Evolutionary conservation across 139 green algal genomes (phyloP).

Genomic region (Klebsormidium nitens): DNA sequence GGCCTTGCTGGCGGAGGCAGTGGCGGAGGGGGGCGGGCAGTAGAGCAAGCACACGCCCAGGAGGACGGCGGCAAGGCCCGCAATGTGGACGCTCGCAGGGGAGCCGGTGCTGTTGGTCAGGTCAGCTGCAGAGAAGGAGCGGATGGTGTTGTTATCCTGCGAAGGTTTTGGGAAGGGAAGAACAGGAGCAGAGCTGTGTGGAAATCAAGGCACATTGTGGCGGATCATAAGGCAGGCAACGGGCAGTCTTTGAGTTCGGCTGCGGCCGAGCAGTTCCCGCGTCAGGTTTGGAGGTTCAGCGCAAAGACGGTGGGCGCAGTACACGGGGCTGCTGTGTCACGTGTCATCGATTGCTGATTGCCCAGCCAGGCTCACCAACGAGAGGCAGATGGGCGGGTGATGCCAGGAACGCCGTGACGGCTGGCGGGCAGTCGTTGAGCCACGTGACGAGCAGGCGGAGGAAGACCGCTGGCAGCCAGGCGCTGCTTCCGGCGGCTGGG

Average conservation of each 20-base stretch:
- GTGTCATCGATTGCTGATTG: too few relatives aligned
- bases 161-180: too few relatives aligned
- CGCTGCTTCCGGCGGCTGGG: conserved; percentile 43
- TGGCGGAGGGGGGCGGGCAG: conserved; percentile 17
- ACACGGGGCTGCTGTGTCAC: too few relatives aligned
- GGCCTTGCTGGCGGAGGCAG: conserved; percentile 1
- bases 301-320: too few relatives aligned
- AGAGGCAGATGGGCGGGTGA: conserved; percentile 21
- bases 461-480: conserved; percentile 40
- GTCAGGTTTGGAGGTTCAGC: too few relatives aligned
- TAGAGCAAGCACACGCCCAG: conserved; percentile 61
- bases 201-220: too few relatives aligned
- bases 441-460: conserved; percentile 63
- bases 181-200: too few relatives aligned
- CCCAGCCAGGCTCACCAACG: conserved; percentile 12
- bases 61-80: conserved; percentile 60
- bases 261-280: too few relatives aligned
- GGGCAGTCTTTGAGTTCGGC: too few relatives aligned
- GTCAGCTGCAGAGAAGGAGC: too few relatives aligned
- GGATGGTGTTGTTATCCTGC: too few relatives aligned
- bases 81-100: conserved; percentile 25
- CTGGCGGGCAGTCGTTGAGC: conserved; percentile 55
- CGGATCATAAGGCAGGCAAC: too few relatives aligned
- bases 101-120: conserved; percentile 14
- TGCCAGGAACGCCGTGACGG: conserved; percentile 50